Evolutionary conservation across 495 filamentous ascomycete species (phyloP).

Genomic region (Penicillium turbatum): DNA sequence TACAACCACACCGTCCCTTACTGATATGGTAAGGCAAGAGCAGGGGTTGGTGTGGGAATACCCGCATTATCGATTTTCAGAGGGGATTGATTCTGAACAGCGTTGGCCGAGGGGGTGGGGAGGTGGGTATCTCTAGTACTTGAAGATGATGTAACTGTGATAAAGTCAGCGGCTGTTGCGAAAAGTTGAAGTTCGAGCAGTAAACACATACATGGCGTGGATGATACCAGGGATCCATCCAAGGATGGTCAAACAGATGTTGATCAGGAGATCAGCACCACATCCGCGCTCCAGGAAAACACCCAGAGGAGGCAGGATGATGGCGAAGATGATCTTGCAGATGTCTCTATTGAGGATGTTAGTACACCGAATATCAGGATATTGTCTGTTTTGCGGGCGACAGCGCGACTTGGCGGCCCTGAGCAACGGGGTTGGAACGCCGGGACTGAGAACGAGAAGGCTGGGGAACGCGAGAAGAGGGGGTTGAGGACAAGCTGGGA

Average conservation of each 20-base stretch:
- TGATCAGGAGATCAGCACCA: conserved; percentile 77
- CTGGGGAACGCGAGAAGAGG: background rate
- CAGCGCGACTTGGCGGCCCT: background rate
- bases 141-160: conserved; percentile 53
- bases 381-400: background rate
- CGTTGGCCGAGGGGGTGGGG: background rate
- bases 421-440: background rate
- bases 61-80: conserved; percentile 1
- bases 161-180: background rate
- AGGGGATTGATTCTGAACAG: background rate
- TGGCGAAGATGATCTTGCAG: conserved; percentile 86
- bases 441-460: too few relatives aligned
- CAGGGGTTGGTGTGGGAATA: background rate
- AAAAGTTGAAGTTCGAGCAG: too few relatives aligned
- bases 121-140: conserved; percentile 39
- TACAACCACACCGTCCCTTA: conserved; percentile 7
- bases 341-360: conserved; percentile 58
- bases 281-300: conserved; percentile 90
- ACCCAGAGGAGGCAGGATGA: conserved; percentile 83
- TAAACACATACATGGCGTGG: conserved; percentile 60
- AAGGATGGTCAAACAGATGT: conserved; percentile 80
- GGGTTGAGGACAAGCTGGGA: background rate
- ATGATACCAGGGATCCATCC: conserved; percentile 75
- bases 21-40: background rate
- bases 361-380: background rate